Base-by-base conservation (phyloP, 768 basidiomycete genomes). In the Russula olivacea region DNA sequence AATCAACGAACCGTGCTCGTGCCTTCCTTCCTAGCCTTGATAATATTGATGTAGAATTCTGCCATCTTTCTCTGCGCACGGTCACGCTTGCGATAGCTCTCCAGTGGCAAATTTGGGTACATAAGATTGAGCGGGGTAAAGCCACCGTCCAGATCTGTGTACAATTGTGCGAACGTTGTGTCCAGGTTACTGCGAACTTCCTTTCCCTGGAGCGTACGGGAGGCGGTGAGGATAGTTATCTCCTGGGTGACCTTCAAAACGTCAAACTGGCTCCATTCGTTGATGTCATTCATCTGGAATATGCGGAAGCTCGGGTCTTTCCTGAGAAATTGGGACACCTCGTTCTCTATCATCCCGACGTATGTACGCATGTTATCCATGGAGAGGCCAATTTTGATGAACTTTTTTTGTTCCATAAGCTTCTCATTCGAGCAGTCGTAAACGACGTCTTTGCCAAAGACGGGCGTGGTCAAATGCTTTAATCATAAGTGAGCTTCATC, bases 391-490 rank as follows among this genome's bases (percentile, higher is more conserved):
- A 93, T 86, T 77, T 99, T 99, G 75, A 98, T 88, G 71, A 98
- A 98, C 72, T 89, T 90, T 81, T 99, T 99, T 74, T 99, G 97
- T 70, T 99, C 94, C 95, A 99, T 98, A 75, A 99, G 87, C 50
- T 90, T 77, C 52, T 95, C 91, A 74, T 98, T 98, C 36, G 97
- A 96, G 55, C 91, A 86, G 69, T 98, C 97, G 73, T 98, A 99
- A 12, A 98, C 95, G 51, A 99, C 97, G 52, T 92, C 95, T 71
- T 93, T 93, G 50, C 97, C 97, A 70, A 99, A 99, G 14, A 98
- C 87, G 4, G 96, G 96, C 0, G 89, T 95, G 0, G 94, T 96
- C 50, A 95, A 76, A 71, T 91, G 89, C 93, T 96, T 68, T 19
- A 38, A 45, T 21, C 17, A 21, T 10, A n/a, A 10, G 28, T 54